Evolutionary conservation across 345 rosid species (phyloP), one percentile per base, ranked within the genome.

Genomic region (Psidium guajava): DNA sequence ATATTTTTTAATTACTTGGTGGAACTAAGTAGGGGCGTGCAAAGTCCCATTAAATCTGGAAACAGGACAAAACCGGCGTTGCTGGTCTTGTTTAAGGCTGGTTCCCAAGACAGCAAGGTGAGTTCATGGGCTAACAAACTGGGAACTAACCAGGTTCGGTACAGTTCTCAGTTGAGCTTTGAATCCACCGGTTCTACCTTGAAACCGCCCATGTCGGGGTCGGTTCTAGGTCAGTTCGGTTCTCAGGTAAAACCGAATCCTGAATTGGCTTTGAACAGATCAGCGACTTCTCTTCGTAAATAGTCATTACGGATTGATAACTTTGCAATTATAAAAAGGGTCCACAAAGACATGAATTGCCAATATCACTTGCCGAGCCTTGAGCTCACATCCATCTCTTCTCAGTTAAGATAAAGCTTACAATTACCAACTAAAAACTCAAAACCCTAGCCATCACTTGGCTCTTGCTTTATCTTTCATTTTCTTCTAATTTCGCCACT

Each of bases 211-310:
- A 2, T 12, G 16, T 12, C 16, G 18, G 54, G 1, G 12, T 36
- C 54, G 54, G 18, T 52, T 52, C 6, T 12, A 14, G 15, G 18
- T 13, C 10, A 2, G 21, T 59, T 59, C 40, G 3, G 28, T 59
- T 59, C 36, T 27, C 5, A 16, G 10, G 20, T 59, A 59, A 13
- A 27, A 4, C 21, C 7, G 9, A 27, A 59, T 27, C 20, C 40
- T 5, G 0, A 6, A 14, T 27, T 8, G 16, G 28, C 2, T 27
- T 27, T 59, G 73, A 59, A 27, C 0, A 2, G 20, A 2, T 59
- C 73, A 27, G 27, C 10, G 13, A 59, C 27, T 59, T 14, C 40
- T 27, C 50, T 59, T 59, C 1, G 6, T 6, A 13, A 3, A 59
- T 27, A 27, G 6, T 13, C 27, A 59, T 59, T 6, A 8, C 0